Evolutionary conservation across 352 stramenopile genomes (phyloP).

Genomic region (Phytophthora foliorum): DNA sequence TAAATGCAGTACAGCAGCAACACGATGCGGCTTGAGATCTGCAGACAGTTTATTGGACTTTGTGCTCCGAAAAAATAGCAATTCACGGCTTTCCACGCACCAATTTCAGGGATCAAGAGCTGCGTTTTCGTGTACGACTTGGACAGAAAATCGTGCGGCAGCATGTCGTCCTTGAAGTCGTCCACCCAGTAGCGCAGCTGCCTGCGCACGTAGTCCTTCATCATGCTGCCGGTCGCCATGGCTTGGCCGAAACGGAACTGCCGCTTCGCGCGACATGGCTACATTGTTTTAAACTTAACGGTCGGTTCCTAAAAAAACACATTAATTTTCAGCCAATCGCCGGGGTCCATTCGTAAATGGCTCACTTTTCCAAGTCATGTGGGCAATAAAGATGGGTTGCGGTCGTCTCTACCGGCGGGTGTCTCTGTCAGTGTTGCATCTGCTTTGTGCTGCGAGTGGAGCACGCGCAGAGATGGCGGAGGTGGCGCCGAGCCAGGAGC

Average conservation of each 20-base stretch:
- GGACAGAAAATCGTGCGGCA: conserved; percentile 64
- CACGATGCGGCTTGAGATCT: conserved; percentile 78
- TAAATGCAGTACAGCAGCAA: conserved; percentile 56
- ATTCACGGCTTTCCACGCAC: not conserved
- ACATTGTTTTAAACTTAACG: too few species aligned
- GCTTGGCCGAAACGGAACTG: conserved; percentile 14
- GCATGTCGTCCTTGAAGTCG: conserved; percentile 64
- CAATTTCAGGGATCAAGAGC: conserved; percentile 50
- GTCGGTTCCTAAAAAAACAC: conserved; percentile 7
- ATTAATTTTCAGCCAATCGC: not conserved
- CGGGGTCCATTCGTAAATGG: not conserved
- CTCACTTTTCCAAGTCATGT: conserved; percentile 7
- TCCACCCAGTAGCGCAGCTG: conserved; percentile 78
- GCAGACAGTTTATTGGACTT: not conserved
- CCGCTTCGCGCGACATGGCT: conserved; percentile 21
- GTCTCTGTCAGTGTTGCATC: not conserved
- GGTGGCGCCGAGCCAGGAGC: conserved; percentile 14
- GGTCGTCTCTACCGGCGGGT: conserved; percentile 30
- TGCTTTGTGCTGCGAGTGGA: conserved; percentile 1
- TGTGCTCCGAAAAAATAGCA: not conserved
- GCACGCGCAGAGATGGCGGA: conserved; percentile 19
- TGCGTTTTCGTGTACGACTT: conserved; percentile 60
- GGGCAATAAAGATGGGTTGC: conserved; percentile 9
- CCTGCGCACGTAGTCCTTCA: conserved; percentile 80
- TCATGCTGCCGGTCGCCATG: conserved; percentile 44